phyloP scores from a whole-genome alignment of 495 filamentous ascomycete species.

The Penicillium fimorum region DNA sequence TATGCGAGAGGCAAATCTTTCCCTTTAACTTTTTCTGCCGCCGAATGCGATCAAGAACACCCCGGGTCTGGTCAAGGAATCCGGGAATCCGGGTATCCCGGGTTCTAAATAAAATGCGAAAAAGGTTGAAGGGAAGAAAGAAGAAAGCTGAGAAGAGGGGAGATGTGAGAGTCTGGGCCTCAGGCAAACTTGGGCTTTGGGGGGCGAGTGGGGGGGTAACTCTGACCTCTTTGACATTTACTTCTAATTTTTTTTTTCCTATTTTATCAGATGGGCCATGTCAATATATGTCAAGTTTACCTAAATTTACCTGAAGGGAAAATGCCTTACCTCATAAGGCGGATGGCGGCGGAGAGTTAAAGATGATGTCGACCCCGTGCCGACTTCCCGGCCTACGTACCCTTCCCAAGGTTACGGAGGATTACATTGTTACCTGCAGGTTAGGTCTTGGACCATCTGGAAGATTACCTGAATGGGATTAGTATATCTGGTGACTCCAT shows the following conservation, averaged over 20 bases:
- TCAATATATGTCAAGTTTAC: neutral
- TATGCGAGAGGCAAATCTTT: slow-evolving; percentile 35
- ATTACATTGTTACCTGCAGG: neutral
- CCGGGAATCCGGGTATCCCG: neutral
- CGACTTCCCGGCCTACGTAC: slow-evolving; percentile 22
- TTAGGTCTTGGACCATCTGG: slow-evolving; percentile 21
- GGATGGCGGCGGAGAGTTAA: slow-evolving; percentile 20
- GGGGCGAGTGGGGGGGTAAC: slow-evolving; percentile 10
- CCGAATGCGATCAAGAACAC: slow-evolving; percentile 29
- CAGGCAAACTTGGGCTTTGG: slow-evolving; percentile 7
- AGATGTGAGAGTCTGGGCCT: slow-evolving; percentile 12
- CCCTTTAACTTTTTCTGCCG: slow-evolving; percentile 18
- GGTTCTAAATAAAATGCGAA: neutral
- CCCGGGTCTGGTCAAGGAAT: slow-evolving; percentile 7
- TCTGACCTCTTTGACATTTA: neutral
- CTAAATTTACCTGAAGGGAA: neutral
- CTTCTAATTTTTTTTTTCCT: neutral
- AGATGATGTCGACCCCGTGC: slow-evolving; percentile 17
- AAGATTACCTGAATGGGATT: slow-evolving; percentile 24
- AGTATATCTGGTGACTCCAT: slow-evolving; percentile 12
- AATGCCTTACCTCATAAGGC: slow-evolving; percentile 4
- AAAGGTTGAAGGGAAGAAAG: neutral
- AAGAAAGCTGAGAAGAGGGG: slow-evolving; percentile 13
- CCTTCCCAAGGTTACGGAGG: neutral
- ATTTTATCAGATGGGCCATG: neutral